phyloP scores from a whole-genome alignment of 371 early-diverging fungal species.

The Funneliformis caledonium region DNA sequence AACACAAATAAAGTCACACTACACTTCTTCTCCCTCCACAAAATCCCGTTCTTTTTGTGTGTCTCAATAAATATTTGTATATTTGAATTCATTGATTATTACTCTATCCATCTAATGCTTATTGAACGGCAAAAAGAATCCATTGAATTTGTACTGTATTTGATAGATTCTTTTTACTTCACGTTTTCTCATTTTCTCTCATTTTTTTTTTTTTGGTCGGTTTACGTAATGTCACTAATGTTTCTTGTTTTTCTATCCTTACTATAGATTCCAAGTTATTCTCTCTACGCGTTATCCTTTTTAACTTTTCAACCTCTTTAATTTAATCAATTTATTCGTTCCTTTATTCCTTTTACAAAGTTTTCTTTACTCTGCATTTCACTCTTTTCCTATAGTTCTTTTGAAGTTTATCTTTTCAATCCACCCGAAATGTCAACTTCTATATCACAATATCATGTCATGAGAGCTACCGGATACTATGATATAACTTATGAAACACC shows the following conservation, averaged over 20 bases:
- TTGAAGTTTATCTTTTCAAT: neutral
- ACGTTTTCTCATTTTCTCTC: neutral
- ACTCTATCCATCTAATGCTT: neutral
- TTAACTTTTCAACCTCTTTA: neutral
- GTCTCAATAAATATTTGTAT: neutral
- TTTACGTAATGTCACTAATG: neutral
- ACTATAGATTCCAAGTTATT: neutral
- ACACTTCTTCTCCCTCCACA: neutral
- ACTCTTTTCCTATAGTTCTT: neutral
- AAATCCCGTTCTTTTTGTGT: neutral
- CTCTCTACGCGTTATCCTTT: neutral
- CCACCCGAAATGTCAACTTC: neutral
- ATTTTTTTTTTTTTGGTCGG: no score
- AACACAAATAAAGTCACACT: neutral
- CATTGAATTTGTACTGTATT: neutral
- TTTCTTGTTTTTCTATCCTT: neutral
- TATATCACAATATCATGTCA: neutral
- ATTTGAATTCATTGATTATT: neutral
- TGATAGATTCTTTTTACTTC: no score
- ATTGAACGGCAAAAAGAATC: neutral
- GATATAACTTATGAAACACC: conserved; percentile 9
- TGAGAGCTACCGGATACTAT: neutral
- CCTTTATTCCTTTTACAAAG: neutral
- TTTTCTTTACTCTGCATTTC: neutral
- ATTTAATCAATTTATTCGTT: neutral